Conservation (phyloP, 495 filamentous ascomycete species). For the Podospora sp. region DNA sequence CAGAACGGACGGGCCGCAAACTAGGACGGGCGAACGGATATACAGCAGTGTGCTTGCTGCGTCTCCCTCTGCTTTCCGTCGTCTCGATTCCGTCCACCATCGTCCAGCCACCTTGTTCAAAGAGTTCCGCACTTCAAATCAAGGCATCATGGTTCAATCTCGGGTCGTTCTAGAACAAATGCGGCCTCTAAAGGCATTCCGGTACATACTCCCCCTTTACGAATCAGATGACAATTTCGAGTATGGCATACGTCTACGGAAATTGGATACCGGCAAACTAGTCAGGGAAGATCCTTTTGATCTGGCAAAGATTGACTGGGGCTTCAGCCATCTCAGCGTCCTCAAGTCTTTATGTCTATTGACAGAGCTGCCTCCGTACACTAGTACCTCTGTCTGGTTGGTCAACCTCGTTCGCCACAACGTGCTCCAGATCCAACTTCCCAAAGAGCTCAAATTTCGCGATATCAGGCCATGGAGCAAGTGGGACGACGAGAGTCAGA, state of each 20-base stretch:
- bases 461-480: background rate
- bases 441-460: background rate
- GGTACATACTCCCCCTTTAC: conserved; percentile 1
- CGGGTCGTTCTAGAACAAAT: background rate
- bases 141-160: background rate
- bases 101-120: background rate
- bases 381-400: background rate
- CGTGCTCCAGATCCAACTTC: background rate
- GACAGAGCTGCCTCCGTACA: background rate
- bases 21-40: background rate
- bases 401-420: background rate
- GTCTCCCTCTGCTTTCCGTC: background rate
- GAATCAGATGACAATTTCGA: background rate
- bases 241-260: background rate
- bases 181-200: background rate
- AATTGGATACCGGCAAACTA: background rate
- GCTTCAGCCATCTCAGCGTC: background rate
- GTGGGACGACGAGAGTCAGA: background rate
- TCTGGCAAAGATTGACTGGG: background rate
- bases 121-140: conserved; percentile 1
- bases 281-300: background rate
- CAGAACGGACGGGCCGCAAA: no score
- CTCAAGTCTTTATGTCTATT: background rate
- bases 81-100: background rate
- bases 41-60: background rate